Base-by-base conservation (phyloP, 106 monocot genomes). In the Dendrobium huoshanense region DNA sequence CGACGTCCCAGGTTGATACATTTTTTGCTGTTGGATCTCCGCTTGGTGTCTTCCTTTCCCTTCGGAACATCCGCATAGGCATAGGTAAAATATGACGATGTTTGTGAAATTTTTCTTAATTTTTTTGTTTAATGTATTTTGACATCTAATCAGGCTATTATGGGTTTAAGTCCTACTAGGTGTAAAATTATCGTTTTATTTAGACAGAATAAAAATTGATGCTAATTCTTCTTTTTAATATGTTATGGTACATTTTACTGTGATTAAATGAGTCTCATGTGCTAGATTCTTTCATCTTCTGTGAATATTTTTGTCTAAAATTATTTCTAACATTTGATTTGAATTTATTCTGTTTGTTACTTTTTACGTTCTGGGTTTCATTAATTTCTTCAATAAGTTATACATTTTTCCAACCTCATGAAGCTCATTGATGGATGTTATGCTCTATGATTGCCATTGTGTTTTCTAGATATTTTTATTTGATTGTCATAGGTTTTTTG, bases 21-120 rank as follows among this genome's bases (percentile, higher is more conserved):
- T 99, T 99, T 80, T 99, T 89, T 88, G 98, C 98, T 81, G 98
- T 84, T 84, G 98, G 98, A 81, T 99, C 98, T 31, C 98, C 98
- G 79, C 89, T 99, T 79, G 98, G 98, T 24, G 95, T 99, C 41
- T 99, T 99, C 81, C 92, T 99, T 72, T 81, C 98, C 31, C 89
- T 99, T 7, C 83, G 98, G 41, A 95, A 99, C 84, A 85, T 95
- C 55, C 92, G 93, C 45, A 95, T 99, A 77, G 98, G 98, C 78
- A 91, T 92, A 79, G 98, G 98, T 99, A 99, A 82, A 16, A 64
- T 24, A 4, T 8, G 17, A 44, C 44, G 74, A 41, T 42, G 18
- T 44, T 74, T 42, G 19, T 74, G 74, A 42, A 74, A 44, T 9
- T 31, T 74, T 4, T 44, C 44, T 20, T 74, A 74, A 9, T 43